Percentiles rank a stretch among this genome's conserved stretches.
phyloP scores from a whole-genome alignment of 169 alveolate species.

The Perkinsus olseni region DNA sequence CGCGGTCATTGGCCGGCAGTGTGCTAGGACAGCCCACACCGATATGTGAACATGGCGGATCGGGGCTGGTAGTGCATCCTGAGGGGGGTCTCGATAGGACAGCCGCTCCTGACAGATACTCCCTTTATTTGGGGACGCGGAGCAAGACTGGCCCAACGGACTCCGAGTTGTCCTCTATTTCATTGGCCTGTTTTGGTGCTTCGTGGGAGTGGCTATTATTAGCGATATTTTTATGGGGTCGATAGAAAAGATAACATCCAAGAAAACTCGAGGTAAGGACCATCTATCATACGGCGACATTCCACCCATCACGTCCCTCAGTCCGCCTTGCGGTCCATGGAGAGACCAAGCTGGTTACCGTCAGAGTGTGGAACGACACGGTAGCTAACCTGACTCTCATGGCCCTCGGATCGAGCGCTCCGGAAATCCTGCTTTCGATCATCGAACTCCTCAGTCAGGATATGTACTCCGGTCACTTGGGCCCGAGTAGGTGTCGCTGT shows the following conservation, averaged over 20 bases:
- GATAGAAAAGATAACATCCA: slow-evolving; percentile 12
- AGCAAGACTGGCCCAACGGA: slow-evolving; percentile 5
- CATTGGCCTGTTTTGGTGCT: slow-evolving; percentile 29
- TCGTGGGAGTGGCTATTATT: slow-evolving; percentile 29
- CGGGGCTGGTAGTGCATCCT: not conserved
- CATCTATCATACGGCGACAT: not conserved
- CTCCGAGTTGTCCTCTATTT: slow-evolving; percentile 23
- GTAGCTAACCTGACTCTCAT: slow-evolving; percentile 51
- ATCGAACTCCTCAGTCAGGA: slow-evolving; percentile 38
- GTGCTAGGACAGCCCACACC: not conserved
- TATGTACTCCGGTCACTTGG: slow-evolving; percentile 26
- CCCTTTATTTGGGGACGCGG: not conserved
- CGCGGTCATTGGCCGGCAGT: not conserved
- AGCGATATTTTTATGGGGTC: slow-evolving; percentile 30
- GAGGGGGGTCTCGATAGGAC: not conserved
- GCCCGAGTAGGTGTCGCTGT: slow-evolving; percentile 19
- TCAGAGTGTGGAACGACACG: slow-evolving; percentile 52
- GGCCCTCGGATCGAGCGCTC: slow-evolving; percentile 56
- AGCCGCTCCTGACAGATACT: not conserved
- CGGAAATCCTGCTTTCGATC: slow-evolving; percentile 44
- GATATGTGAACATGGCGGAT: not conserved
- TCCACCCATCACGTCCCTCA: not conserved
- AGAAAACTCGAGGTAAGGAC: too few relatives aligned
- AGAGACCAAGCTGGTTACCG: not conserved
- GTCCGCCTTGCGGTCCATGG: not conserved